Conservation (phyloP, 768 basidiomycete species). For the Russula griseocarnosa region DNA sequence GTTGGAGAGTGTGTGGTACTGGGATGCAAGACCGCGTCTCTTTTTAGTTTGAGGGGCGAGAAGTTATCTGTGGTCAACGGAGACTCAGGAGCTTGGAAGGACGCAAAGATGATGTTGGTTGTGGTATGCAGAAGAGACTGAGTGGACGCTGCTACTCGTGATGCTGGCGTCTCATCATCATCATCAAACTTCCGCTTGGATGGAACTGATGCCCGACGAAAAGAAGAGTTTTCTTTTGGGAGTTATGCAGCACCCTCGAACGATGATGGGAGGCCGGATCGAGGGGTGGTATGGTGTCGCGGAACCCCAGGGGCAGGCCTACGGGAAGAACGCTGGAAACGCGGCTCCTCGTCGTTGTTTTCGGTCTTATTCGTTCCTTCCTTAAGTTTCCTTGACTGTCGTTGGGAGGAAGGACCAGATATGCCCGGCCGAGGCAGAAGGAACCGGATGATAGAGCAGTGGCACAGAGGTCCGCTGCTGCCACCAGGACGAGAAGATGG, state of each 20-base stretch:
- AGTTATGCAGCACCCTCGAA: neutral
- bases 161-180: conserved; percentile 1
- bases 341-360: neutral
- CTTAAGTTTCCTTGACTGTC: conserved; percentile 1
- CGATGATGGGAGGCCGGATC: conserved; percentile 1
- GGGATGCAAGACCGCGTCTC: conserved; percentile 1
- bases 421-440: neutral
- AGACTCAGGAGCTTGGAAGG: neutral
- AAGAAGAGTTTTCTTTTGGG: neutral
- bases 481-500: neutral
- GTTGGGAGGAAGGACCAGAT: neutral
- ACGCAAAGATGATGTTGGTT: neutral
- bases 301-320: neutral
- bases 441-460: neutral
- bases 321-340: neutral
- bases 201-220: conserved; percentile 1
- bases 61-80: neutral
- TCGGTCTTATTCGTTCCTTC: neutral
- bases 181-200: conserved; percentile 23
- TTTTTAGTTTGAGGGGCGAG: conserved; percentile 9
- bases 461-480: neutral
- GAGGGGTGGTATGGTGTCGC: neutral
- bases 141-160: conserved; percentile 24
- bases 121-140: conserved; percentile 22
- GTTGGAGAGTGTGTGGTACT: neutral